Percentiles rank a stretch among this genome's conserved stretches.
These are phyloP conservation scores for Alternaria solani DNA, from an alignment of 2,329 filamentous ascomycete genomes.

Conservation along the genomic window DNA sequence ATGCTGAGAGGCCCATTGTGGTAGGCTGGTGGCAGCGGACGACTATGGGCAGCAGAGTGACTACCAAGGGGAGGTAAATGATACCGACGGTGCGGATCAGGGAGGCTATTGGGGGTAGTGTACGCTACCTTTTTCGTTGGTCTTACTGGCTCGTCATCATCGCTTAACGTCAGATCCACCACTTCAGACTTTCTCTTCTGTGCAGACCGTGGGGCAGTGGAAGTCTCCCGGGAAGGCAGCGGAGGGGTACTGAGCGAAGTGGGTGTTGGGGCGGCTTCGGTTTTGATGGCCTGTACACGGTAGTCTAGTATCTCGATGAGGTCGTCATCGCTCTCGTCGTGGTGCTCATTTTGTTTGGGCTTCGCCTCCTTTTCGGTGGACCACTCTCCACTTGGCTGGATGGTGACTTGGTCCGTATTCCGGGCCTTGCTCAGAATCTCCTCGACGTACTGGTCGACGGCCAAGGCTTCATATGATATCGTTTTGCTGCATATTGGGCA, in stretches of 20 bases:
- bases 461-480: conserved; percentile 80
- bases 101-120: conserved; percentile 48
- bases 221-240: conserved; percentile 55
- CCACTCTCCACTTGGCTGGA: conserved; percentile 89
- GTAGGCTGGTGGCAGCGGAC: conserved; percentile 24
- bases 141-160: conserved; percentile 55
- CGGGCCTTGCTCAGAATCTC: conserved; percentile 82
- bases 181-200: conserved; percentile 57
- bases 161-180: conserved; percentile 59
- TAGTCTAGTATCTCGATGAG: conserved; percentile 55
- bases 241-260: conserved; percentile 55
- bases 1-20: conserved; percentile 25
- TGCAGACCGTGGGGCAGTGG: conserved; percentile 44
- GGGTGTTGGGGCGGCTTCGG: conserved; percentile 48
- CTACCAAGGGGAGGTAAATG: conserved; percentile 33
- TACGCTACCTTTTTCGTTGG: conserved; percentile 54
- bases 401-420: conserved; percentile 82
- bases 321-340: conserved; percentile 56
- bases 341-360: conserved; percentile 47
- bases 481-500: conserved; percentile 92
- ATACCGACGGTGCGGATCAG: conserved; percentile 43
- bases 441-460: conserved; percentile 90
- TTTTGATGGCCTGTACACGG: conserved; percentile 52
- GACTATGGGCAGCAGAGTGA: conserved; percentile 26
- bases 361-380: conserved; percentile 55